Evolutionary conservation across 225 moss, liverwort and hornwort species (phyloP).

Genomic region (Rhytidiadelphus loreus): DNA sequence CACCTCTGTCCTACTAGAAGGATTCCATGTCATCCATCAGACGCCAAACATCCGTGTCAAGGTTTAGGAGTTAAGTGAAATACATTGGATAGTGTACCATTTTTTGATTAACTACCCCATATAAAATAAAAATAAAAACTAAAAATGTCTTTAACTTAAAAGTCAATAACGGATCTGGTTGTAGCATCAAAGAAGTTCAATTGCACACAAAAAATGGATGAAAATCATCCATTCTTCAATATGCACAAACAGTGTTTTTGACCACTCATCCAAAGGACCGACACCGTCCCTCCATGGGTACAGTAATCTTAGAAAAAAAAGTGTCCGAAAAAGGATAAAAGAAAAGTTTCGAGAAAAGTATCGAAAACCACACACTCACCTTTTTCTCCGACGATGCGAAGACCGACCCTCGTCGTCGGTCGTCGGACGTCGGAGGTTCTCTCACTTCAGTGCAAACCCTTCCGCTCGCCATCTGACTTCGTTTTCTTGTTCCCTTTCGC

Average conservation of each 20-base stretch:
- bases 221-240: neutral
- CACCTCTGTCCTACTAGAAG: too few species aligned
- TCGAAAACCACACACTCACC: neutral
- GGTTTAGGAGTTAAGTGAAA: too few species aligned
- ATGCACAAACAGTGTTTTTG: rapidly evolving
- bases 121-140: neutral
- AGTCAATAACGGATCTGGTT: too few species aligned
- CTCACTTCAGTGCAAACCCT: neutral
- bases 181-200: neutral
- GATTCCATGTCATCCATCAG: too few species aligned
- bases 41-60: too few species aligned
- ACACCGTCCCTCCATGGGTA: too few species aligned
- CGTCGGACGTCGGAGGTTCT: neutral
- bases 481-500: neutral
- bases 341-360: neutral
- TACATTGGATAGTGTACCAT: neutral
- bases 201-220: neutral
- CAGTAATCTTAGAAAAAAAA: neutral
- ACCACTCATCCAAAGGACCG: too few species aligned
- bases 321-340: neutral
- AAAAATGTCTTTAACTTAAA: rapidly evolving
- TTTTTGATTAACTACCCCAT: neutral
- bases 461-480: neutral
- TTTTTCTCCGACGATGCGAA: neutral
- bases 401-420: neutral